Conservation (phyloP, 1,139 yeast genomes). For the Sugiyamaella japonica region DNA sequence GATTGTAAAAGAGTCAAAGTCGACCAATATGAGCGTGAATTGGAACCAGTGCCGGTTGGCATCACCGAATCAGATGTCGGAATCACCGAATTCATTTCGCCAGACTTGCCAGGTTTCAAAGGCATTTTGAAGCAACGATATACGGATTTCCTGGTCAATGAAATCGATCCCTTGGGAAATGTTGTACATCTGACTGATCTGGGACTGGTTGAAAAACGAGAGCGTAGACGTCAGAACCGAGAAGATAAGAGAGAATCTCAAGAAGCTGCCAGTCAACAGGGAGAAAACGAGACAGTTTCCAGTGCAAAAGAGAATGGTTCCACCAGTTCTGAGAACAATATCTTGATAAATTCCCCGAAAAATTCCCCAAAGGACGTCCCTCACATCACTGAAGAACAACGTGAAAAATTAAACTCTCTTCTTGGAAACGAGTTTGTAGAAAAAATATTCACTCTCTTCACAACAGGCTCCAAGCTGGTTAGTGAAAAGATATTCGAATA, state of each 20-base stretch:
- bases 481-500: conserved; percentile 61
- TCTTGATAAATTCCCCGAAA: neutral
- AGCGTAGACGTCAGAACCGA: conserved; percentile 50
- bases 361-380: conserved; percentile 13
- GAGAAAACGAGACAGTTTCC: conserved; percentile 24
- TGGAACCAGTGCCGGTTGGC: conserved; percentile 22
- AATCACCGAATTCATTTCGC: conserved; percentile 66
- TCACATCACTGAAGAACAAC: conserved; percentile 29
- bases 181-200: conserved; percentile 76
- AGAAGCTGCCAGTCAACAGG: conserved; percentile 35
- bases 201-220: conserved; percentile 63
- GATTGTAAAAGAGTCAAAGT: conserved; percentile 1
- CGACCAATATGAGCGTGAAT: neutral
- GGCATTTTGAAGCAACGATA: conserved; percentile 86
- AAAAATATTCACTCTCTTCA: conserved; percentile 55
- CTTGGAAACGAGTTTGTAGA: conserved; percentile 62
- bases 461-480: conserved; percentile 59
- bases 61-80: conserved; percentile 78
- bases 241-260: conserved; percentile 41
- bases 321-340: too few relatives aligned
- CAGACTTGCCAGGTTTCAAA: conserved; percentile 59
- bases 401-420: conserved; percentile 47
- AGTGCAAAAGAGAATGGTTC: conserved; percentile 27
- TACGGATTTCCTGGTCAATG: conserved; percentile 94
- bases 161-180: conserved; percentile 64